Percentiles rank a stretch among this genome's conserved stretches.
Evolutionary conservation across 192 early-diverging fungal genomes (phyloP).

Genomic region (Linderina pennispora): DNA sequence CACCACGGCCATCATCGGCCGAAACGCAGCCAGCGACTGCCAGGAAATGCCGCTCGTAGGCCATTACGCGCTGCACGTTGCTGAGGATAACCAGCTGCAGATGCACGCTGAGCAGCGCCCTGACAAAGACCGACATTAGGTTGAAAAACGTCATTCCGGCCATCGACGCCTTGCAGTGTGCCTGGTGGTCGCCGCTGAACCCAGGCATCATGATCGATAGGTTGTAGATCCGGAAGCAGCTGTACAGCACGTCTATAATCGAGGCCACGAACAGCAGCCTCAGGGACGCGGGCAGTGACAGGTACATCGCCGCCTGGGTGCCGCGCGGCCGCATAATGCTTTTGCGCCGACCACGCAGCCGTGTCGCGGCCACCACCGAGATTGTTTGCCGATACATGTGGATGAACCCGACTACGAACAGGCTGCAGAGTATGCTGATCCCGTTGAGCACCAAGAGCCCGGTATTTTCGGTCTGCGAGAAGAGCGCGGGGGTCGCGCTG

Average conservation of each 20-base stretch:
- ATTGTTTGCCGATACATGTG: conserved; percentile 38
- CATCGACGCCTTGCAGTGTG: conserved; percentile 42
- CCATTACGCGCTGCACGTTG: conserved; percentile 19
- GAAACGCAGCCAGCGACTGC: conserved; percentile 12
- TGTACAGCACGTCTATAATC: conserved; percentile 36
- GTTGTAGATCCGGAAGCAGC: conserved; percentile 34
- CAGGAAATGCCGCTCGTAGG: conserved; percentile 35
- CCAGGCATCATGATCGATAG: conserved; percentile 23
- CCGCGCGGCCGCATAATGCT: conserved; percentile 25
- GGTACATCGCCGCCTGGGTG: conserved; percentile 36
- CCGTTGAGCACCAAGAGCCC: conserved; percentile 33
- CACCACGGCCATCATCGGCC: conserved; percentile 16
- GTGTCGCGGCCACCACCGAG: conserved; percentile 22
- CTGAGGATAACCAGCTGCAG: conserved; percentile 34
- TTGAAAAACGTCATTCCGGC: conserved; percentile 34
- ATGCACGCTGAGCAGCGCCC: conserved; percentile 37
- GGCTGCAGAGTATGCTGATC: conserved; percentile 32
- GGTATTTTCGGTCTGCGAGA: conserved; percentile 13
- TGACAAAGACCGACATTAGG: conserved; percentile 37
- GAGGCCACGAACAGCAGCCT: conserved; percentile 39
- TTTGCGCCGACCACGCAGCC: conserved; percentile 13
- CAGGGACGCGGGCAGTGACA: conserved; percentile 30
- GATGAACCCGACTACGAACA: conserved; percentile 34
- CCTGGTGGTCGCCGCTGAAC: conserved; percentile 19
- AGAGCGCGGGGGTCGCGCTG: conserved; percentile 17